phyloP scores from a whole-genome alignment of 805 yeast species.

The Candida caryicola region DNA sequence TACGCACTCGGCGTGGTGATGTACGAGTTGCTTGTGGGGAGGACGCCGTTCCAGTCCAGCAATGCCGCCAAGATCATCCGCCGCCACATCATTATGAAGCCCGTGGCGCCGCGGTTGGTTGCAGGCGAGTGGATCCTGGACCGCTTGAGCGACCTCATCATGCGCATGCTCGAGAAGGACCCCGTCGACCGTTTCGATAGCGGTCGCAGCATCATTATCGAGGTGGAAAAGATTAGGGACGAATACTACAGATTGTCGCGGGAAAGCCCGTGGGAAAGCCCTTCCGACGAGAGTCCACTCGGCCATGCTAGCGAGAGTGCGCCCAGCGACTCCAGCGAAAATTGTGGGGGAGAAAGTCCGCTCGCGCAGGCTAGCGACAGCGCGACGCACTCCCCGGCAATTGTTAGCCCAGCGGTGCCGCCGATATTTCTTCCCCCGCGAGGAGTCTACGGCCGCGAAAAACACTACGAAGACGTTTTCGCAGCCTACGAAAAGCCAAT shows the following conservation, averaged over 20 bases:
- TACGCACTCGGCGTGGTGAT: conserved; percentile 50
- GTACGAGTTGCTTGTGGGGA: conserved; percentile 47
- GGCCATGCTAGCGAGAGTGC: too few relatives aligned
- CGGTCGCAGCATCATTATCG: conserved; percentile 33
- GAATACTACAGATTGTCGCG: conserved; percentile 2
- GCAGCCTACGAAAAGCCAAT: conserved; percentile 7
- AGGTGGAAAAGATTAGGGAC: conserved; percentile 25
- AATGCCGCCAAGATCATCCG: conserved; percentile 38
- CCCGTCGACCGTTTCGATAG: conserved; percentile 39
- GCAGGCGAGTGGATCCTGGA: conserved; percentile 26
- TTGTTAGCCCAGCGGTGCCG: conserved; percentile 2
- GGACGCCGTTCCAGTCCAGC: conserved; percentile 41
- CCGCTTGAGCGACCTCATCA: conserved; percentile 36
- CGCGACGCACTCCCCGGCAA: background rate
- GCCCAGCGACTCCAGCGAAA: conserved; percentile 5
- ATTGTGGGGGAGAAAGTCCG: too few relatives aligned
- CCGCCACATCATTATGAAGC: conserved; percentile 40
- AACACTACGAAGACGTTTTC: conserved; percentile 8
- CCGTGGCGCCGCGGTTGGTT: conserved; percentile 37
- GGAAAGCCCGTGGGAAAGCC: background rate
- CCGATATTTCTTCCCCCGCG: conserved; percentile 8
- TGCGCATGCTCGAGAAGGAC: conserved; percentile 42
- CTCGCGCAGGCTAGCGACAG: too few relatives aligned
- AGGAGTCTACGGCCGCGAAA: conserved; percentile 14
- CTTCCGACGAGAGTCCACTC: too few relatives aligned